Evolutionary conservation across 495 filamentous ascomycete species (phyloP).

Genomic region (Aspergillus homomorphus): DNA sequence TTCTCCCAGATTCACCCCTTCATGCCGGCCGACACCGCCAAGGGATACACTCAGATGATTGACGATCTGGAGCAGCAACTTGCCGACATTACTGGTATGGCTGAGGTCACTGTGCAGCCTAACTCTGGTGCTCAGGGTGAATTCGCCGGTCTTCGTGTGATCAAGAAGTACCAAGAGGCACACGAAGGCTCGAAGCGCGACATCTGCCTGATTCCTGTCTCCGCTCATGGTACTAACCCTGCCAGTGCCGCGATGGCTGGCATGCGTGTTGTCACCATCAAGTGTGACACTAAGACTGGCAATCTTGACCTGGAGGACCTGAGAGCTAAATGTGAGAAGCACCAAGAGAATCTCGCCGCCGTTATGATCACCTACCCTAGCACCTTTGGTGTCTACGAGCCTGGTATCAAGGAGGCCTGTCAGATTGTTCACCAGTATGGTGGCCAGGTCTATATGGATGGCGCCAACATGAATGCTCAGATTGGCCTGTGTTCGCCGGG

Average conservation of each 20-base stretch:
- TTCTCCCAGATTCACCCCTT: conserved; percentile 89
- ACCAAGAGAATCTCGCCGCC: conserved; percentile 81
- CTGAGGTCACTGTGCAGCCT: conserved; percentile 85
- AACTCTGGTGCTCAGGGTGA: conserved; percentile 98
- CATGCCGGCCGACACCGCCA: conserved; percentile 57
- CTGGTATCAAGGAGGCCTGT: conserved; percentile 82
- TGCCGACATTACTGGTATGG: conserved; percentile 84
- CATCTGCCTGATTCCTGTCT: conserved; percentile 94
- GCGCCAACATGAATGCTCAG: conserved; percentile 98
- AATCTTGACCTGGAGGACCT: conserved; percentile 89
- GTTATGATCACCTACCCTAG: conserved; percentile 99
- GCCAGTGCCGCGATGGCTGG: conserved; percentile 96
- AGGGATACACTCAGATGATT: conserved; percentile 70
- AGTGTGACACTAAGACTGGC: conserved; percentile 83
- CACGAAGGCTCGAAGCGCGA: conserved; percentile 68
- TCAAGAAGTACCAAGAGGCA: conserved; percentile 79
- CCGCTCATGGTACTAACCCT: conserved; percentile 95
- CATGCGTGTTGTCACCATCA: conserved; percentile 93
- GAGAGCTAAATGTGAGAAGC: conserved; percentile 80
- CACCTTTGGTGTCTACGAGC: conserved; percentile 96
- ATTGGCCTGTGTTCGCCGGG: conserved; percentile 96
- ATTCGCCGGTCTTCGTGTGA: conserved; percentile 89
- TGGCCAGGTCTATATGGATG: conserved; percentile 98
- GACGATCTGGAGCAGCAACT: conserved; percentile 73
- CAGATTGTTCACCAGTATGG: conserved; percentile 82